Conservation (phyloP, 148 eudicot species). For the Tetragonia tetragonoides region DNA sequence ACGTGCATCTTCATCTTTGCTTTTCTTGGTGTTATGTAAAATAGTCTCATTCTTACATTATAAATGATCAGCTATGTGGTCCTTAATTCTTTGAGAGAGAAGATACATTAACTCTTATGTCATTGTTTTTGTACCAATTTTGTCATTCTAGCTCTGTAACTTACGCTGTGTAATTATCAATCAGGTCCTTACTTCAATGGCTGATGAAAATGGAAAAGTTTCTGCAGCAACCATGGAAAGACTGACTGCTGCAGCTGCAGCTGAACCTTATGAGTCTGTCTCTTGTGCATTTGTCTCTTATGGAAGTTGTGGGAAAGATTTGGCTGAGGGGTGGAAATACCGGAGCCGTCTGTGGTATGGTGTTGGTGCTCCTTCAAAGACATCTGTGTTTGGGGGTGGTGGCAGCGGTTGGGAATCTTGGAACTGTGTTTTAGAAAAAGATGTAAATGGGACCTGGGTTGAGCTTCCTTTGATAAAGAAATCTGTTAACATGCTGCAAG, state of each 20-base stretch:
- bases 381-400: constrained; percentile 73
- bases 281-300: constrained; percentile 94
- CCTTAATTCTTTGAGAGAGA: neutral
- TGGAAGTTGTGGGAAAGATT: constrained; percentile 83
- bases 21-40: neutral
- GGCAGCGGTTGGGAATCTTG: constrained; percentile 96
- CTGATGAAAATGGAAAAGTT: constrained; percentile 78
- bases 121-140: neutral
- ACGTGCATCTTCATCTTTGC: constrained; percentile 29
- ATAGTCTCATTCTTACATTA: neutral
- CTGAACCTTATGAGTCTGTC: constrained; percentile 97
- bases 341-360: constrained; percentile 95
- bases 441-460: constrained; percentile 78
- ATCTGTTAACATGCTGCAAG: constrained; percentile 92
- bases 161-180: constrained; percentile 21
- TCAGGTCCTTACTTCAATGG: constrained; percentile 88
- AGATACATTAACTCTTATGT: neutral
- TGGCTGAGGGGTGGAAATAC: constrained; percentile 92
- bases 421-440: constrained; percentile 82
- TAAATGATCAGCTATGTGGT: neutral
- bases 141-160: constrained; percentile 9
- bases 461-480: constrained; percentile 86
- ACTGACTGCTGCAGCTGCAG: constrained; percentile 91
- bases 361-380: constrained; percentile 62
- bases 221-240: constrained; percentile 85